Percentiles rank a stretch among this genome's conserved stretches.
Evolutionary conservation across 345 rosid species (phyloP).

Genomic region (Physaria fendleri): DNA sequence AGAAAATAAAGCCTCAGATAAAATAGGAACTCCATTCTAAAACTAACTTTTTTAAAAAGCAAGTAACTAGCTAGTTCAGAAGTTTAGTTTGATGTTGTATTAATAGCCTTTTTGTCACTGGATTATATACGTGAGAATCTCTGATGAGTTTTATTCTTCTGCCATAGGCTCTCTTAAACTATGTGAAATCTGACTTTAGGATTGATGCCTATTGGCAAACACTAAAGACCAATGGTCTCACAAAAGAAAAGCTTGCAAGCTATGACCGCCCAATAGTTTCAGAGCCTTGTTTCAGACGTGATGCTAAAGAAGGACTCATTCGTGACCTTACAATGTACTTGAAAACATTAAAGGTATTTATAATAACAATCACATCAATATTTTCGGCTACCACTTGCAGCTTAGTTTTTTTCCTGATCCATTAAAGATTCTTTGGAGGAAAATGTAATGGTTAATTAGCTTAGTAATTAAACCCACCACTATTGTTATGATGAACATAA

Average conservation of each 20-base stretch:
- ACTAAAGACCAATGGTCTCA: slow-evolving; percentile 78
- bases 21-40: neutral
- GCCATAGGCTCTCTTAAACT: slow-evolving; percentile 83
- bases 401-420: neutral
- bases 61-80: neutral
- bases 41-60: neutral
- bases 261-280: slow-evolving; percentile 86
- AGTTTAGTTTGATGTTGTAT: slow-evolving; percentile 8
- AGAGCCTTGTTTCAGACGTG: slow-evolving; percentile 75
- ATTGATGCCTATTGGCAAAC: slow-evolving; percentile 82
- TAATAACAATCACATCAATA: neutral
- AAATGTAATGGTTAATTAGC: slow-evolving; percentile 1
- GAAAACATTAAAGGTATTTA: slow-evolving; percentile 84
- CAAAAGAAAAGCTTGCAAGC: slow-evolving; percentile 83
- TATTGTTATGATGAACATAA: neutral
- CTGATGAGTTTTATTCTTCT: slow-evolving; percentile 15
- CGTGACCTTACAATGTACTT: slow-evolving; percentile 84
- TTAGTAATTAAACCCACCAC: neutral
- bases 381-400: neutral
- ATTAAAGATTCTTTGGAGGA: neutral
- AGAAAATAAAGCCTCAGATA: neutral
- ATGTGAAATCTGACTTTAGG: slow-evolving; percentile 65
- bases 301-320: slow-evolving; percentile 75
- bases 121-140: slow-evolving; percentile 6
- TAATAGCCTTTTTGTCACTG: neutral